These are phyloP conservation scores for Tirmania nivea DNA, from an alignment of 495 filamentous ascomycete genomes.

Conservation along the genomic window DNA sequence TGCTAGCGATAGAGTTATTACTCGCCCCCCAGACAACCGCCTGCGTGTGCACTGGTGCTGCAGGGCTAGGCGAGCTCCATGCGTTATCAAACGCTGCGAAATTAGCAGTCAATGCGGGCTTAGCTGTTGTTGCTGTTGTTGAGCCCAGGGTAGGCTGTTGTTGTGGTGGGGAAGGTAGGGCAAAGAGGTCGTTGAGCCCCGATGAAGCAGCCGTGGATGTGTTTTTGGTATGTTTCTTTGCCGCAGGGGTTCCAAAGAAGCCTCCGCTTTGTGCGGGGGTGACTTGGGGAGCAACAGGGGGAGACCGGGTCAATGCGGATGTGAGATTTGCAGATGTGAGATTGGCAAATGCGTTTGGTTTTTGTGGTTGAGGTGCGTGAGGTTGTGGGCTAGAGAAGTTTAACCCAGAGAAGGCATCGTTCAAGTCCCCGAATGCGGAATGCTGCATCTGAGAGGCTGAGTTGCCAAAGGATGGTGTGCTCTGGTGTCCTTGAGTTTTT, in stretches of 20 bases:
- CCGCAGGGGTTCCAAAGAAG: conserved; percentile 57
- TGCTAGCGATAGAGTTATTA: background rate
- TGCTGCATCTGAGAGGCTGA: conserved; percentile 22
- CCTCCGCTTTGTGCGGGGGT: conserved; percentile 42
- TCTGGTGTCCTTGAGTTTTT: conserved; percentile 22
- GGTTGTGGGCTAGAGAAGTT: conserved; percentile 41
- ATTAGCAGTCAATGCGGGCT: conserved; percentile 15
- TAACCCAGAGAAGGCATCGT: conserved; percentile 71
- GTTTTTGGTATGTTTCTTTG: conserved; percentile 24
- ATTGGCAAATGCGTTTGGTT: conserved; percentile 34
- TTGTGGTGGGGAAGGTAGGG: conserved; percentile 40
- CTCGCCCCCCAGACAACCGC: background rate
- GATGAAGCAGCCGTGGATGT: conserved; percentile 28
- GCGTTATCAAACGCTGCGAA: conserved; percentile 25
- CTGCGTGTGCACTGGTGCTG: background rate
- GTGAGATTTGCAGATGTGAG: conserved; percentile 28
- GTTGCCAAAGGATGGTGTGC: conserved; percentile 7
- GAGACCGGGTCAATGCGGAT: conserved; percentile 30
- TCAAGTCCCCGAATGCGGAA: conserved; percentile 47
- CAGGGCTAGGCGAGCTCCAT: conserved; percentile 23
- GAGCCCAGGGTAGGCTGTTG: conserved; percentile 28
- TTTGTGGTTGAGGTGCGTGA: conserved; percentile 28
- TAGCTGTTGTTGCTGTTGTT: conserved; percentile 24
- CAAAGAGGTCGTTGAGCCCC: conserved; percentile 54
- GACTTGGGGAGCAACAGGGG: conserved; percentile 26